These are phyloP conservation scores for Cryphonectria nitschkei DNA, from an alignment of 2,329 filamentous ascomycete species.

Conservation along the genomic window DNA sequence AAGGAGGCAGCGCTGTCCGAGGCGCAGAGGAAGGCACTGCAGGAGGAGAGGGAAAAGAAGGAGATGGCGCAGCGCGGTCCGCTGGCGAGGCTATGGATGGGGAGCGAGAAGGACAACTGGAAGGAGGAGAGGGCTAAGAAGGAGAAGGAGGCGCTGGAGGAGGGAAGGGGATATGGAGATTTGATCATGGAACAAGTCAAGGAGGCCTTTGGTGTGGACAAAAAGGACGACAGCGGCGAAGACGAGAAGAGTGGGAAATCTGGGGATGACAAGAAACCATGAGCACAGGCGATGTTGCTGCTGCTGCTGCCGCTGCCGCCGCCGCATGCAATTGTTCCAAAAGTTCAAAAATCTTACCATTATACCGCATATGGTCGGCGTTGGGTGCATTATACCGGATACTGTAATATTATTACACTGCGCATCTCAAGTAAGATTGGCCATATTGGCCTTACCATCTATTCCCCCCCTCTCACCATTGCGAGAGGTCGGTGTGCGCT, in stretches of 20 bases:
- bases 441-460: background rate
- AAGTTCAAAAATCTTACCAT: constrained; percentile 4
- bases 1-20: constrained; percentile 40
- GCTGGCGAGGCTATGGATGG: constrained; percentile 61
- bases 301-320: too few species aligned
- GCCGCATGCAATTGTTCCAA: constrained; percentile 7
- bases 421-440: background rate
- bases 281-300: constrained; percentile 10
- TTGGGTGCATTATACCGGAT: background rate
- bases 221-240: constrained; percentile 36
- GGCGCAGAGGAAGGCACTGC: constrained; percentile 38
- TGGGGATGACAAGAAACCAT: constrained; percentile 31
- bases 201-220: constrained; percentile 50
- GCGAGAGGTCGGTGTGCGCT: background rate
- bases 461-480: background rate
- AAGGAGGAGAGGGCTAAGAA: constrained; percentile 54
- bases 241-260: constrained; percentile 36
- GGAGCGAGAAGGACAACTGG: constrained; percentile 59
- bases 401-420: constrained; percentile 18
- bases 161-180: constrained; percentile 59
- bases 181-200: constrained; percentile 60
- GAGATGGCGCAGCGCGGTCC: constrained; percentile 34
- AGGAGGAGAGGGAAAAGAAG: constrained; percentile 33
- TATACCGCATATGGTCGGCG: constrained; percentile 10
- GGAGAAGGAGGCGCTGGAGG: constrained; percentile 56